Conservation (phyloP, 352 stramenopile genomes). For the Pythium brachiatum region DNA sequence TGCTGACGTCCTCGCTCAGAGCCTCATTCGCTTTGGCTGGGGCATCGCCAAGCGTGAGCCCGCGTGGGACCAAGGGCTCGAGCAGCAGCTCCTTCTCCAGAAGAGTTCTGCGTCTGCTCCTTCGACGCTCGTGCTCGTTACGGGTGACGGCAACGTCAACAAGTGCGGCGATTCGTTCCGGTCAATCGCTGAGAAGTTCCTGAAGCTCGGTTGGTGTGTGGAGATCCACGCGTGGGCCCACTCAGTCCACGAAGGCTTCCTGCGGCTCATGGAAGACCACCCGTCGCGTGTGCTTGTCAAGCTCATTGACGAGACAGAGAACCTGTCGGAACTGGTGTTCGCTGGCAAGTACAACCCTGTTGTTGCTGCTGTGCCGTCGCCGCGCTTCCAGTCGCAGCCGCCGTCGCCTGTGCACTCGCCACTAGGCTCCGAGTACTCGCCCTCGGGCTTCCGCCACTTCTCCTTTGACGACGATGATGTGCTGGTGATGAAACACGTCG, state of each 20-base stretch:
- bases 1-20: conserved; percentile 12
- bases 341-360: conserved; percentile 20
- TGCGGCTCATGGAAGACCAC: conserved; percentile 14
- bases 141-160: conserved; percentile 14
- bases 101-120: too few species aligned
- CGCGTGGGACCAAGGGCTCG: neutral
- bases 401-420: conserved; percentile 10
- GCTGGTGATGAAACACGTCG: too few species aligned
- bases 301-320: conserved; percentile 14
- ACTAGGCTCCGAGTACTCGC: neutral
- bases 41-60: conserved; percentile 6
- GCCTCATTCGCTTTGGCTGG: conserved; percentile 14
- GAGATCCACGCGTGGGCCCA: conserved; percentile 18
- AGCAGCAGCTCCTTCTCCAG: neutral
- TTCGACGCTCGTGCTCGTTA: conserved; percentile 11
- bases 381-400: conserved; percentile 15
- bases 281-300: conserved; percentile 4
- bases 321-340: conserved; percentile 13
- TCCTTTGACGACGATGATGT: too few species aligned
- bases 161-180: conserved; percentile 10
- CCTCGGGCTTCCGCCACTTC: too few species aligned
- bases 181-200: conserved; percentile 9
- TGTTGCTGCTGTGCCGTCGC: conserved; percentile 8
- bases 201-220: conserved; percentile 11
- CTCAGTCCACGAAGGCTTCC: conserved; percentile 15